These are phyloP conservation scores for Fusarium sp. DNA, from an alignment of 2,329 filamentous ascomycete genomes.

Conservation along the genomic window DNA sequence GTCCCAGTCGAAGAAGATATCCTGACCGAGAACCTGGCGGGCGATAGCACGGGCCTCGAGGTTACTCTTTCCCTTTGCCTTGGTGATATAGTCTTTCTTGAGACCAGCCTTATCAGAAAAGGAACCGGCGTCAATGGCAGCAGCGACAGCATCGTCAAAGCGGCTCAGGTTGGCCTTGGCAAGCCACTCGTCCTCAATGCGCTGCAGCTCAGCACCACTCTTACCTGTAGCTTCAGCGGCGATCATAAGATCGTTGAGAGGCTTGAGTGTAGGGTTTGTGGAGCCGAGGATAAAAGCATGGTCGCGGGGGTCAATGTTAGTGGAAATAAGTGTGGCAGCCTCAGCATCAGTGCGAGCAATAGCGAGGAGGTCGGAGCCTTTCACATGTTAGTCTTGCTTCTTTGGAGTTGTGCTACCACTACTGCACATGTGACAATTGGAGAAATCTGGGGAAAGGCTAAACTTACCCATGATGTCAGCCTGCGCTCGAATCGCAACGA, in stretches of 20 bases:
- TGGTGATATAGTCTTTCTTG: conserved; percentile 73
- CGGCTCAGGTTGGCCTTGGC: conserved; percentile 82
- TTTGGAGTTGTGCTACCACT: not conserved
- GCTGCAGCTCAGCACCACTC: conserved; percentile 82
- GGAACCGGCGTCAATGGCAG: conserved; percentile 78
- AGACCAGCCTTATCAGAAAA: conserved; percentile 76
- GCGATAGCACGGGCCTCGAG: conserved; percentile 84
- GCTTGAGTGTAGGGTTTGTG: conserved; percentile 86
- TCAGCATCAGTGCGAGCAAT: conserved; percentile 97
- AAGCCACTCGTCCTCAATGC: conserved; percentile 91
- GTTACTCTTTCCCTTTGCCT: conserved; percentile 86
- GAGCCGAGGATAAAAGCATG: conserved; percentile 91
- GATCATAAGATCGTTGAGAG: conserved; percentile 91
- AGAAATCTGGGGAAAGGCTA: conserved; percentile 11
- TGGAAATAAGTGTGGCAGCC: conserved; percentile 96
- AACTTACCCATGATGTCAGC: conserved; percentile 93
- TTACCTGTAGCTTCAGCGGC: conserved; percentile 87
- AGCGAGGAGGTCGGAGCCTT: conserved; percentile 85
- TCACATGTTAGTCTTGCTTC: conserved; percentile 38
- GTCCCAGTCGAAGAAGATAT: conserved; percentile 96
- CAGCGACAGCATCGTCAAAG: conserved; percentile 90
- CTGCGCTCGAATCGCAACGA: conserved; percentile 96
- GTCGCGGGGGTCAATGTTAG: conserved; percentile 94
- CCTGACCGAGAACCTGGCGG: conserved; percentile 78
- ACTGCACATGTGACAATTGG: conserved; percentile 30